phyloP scores from a whole-genome alignment of 352 stramenopile genomes.

The Elongisporangium senticosum region DNA sequence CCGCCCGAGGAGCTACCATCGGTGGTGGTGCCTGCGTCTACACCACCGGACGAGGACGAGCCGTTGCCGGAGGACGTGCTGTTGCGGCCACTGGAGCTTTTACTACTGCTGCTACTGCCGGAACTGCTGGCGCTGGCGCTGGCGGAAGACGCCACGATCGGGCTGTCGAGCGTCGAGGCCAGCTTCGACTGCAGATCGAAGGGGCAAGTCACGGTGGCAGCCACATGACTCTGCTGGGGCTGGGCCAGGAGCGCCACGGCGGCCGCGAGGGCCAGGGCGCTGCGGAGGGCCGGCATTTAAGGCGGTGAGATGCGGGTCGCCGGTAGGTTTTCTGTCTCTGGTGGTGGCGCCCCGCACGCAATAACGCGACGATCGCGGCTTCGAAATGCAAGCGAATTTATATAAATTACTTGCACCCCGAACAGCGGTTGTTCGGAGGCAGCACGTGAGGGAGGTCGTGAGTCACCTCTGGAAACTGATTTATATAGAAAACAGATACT shows the following conservation, averaged over 20 bases:
- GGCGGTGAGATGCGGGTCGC: background rate
- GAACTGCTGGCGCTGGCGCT: conserved; percentile 20
- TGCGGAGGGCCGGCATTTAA: background rate
- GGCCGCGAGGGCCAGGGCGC: conserved; percentile 15
- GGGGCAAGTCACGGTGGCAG: conserved; percentile 40
- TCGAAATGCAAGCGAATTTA: background rate
- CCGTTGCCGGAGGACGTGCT: conserved; percentile 10
- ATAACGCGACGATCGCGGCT: background rate
- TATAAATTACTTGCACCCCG: background rate
- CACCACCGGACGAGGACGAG: conserved; percentile 15
- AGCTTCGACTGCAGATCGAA: conserved; percentile 54
- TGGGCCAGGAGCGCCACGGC: conserved; percentile 15
- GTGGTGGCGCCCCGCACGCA: background rate
- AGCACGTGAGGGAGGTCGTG: background rate
- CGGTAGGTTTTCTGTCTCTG: background rate
- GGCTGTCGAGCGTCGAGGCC: conserved; percentile 53
- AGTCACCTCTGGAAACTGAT: background rate
- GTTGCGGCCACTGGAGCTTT: background rate
- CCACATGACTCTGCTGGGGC: conserved; percentile 16
- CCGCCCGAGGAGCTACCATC: conserved; percentile 9
- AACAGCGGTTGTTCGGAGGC: background rate
- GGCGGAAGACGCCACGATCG: conserved; percentile 29
- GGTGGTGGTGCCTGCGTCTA: conserved; percentile 8
- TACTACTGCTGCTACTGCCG: conserved; percentile 7
- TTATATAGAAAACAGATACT: background rate